Conservation (phyloP, 129 eudicot genomes). For the Oenanthe sinensis region DNA sequence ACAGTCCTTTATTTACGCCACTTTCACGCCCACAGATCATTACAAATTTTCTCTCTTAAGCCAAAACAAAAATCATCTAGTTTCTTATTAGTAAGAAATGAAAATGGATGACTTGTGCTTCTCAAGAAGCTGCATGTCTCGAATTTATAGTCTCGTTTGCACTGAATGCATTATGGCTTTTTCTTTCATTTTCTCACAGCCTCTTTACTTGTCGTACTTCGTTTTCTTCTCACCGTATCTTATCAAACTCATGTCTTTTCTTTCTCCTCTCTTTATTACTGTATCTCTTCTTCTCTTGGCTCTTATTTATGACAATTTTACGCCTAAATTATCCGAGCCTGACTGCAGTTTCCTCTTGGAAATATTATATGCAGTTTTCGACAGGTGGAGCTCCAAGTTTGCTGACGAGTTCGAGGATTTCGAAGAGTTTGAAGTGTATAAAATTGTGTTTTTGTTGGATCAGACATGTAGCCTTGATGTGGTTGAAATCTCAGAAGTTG, state of each 20-base stretch:
- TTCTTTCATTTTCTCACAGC: slow-evolving; percentile 49
- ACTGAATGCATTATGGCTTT: slow-evolving; percentile 25
- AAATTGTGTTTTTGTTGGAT: slow-evolving; percentile 46
- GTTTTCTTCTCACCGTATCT: slow-evolving; percentile 72
- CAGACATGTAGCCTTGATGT: slow-evolving; percentile 15
- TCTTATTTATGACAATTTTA: slow-evolving; percentile 22
- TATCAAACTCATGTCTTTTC: slow-evolving; percentile 45
- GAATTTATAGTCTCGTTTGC: slow-evolving; percentile 24
- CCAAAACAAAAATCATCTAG: slow-evolving; percentile 13
- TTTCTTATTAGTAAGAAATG: slow-evolving; percentile 3
- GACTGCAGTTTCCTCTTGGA: slow-evolving; percentile 25
- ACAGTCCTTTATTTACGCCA: slow-evolving; percentile 78
- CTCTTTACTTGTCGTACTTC: slow-evolving; percentile 63
- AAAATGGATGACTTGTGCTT: slow-evolving; percentile 35
- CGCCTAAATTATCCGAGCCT: slow-evolving; percentile 6
- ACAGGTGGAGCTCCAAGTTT: slow-evolving; percentile 14
- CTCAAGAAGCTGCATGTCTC: slow-evolving; percentile 18
- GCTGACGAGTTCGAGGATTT: slow-evolving; percentile 20
- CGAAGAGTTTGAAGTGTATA: slow-evolving; percentile 54
- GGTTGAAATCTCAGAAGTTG: slow-evolving; percentile 1
- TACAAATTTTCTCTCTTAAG: slow-evolving; percentile 4
- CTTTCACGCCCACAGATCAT: slow-evolving; percentile 21
- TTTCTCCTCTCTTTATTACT: slow-evolving; percentile 71
- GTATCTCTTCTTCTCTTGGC: slow-evolving; percentile 37
- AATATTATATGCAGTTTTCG: slow-evolving; percentile 13